Evolutionary conservation across 495 filamentous ascomycete species (phyloP).

Genomic region (Haplographium delicatum): DNA sequence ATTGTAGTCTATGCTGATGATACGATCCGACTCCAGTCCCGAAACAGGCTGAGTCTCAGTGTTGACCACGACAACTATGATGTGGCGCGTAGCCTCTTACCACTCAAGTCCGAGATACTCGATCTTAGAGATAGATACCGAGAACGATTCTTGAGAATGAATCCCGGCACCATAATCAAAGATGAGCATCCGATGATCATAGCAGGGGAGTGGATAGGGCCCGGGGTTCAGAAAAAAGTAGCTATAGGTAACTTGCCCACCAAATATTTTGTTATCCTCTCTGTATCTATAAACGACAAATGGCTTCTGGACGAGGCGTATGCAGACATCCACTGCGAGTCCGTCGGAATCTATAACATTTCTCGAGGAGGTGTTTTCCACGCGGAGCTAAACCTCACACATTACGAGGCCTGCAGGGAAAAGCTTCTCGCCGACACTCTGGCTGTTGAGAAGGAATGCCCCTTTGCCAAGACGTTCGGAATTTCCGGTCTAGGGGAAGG

Average conservation of each 20-base stretch:
- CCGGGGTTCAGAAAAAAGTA: conserved; percentile 30
- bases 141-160: conserved; percentile 17
- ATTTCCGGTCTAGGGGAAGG: conserved; percentile 32
- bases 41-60: conserved; percentile 22
- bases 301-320: conserved; percentile 27
- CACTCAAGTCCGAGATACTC: conserved; percentile 7
- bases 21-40: conserved; percentile 26
- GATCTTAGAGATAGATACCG: conserved; percentile 9
- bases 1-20: conserved; percentile 27
- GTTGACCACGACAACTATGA: conserved; percentile 24
- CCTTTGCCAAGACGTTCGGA: conserved; percentile 27
- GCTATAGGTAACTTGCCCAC: conserved; percentile 22
- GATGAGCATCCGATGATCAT: conserved; percentile 23
- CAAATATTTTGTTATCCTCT: conserved; percentile 30
- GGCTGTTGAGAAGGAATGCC: conserved; percentile 28
- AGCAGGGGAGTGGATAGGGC: conserved; percentile 34
- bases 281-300: conserved; percentile 25
- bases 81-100: conserved; percentile 11
- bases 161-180: conserved; percentile 17
- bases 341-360: conserved; percentile 29
- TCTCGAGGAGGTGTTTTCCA: conserved; percentile 27
- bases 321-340: conserved; percentile 22
- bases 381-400: conserved; percentile 16
- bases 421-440: conserved; percentile 21
- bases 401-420: conserved; percentile 9